Evolutionary conservation across 768 basidiomycete species (phyloP).

Genomic region (Calvatia gigantea): DNA sequence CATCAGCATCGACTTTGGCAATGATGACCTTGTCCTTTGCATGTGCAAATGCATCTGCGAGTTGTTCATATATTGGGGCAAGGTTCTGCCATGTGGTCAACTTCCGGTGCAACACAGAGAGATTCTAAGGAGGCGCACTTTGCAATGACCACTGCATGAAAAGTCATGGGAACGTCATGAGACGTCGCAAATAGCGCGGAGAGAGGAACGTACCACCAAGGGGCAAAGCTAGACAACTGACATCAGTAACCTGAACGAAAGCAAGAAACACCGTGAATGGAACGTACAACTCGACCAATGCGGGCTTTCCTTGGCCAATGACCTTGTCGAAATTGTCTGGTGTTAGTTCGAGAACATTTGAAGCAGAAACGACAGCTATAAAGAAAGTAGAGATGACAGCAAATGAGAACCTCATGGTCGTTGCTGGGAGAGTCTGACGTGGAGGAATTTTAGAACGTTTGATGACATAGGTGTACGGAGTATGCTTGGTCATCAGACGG

Average conservation of each 20-base stretch:
- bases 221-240: constrained; percentile 58
- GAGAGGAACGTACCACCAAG: constrained; percentile 71
- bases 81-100: constrained; percentile 55
- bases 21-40: constrained; percentile 81
- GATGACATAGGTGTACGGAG: constrained; percentile 11
- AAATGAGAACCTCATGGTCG: constrained; percentile 56
- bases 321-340: constrained; percentile 71
- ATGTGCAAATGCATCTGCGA: constrained; percentile 81
- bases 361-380: constrained; percentile 56
- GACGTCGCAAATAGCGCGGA: neutral
- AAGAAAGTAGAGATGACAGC: constrained; percentile 55
- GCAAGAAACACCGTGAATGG: neutral
- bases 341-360: constrained; percentile 80
- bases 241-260: constrained; percentile 1
- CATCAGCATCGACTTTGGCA: constrained; percentile 93
- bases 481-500: constrained; percentile 29
- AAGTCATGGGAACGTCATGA: constrained; percentile 6
- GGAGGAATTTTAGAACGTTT: constrained; percentile 21
- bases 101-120: neutral
- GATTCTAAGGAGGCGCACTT: constrained; percentile 46
- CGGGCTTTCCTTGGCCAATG: constrained; percentile 78
- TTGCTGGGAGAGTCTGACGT: constrained; percentile 26
- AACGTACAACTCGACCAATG: constrained; percentile 88
- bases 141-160: constrained; percentile 73
- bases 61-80: constrained; percentile 83